Evolutionary conservation across 2,329 filamentous ascomycete genomes (phyloP).

Genomic region (Calonectria montana): DNA sequence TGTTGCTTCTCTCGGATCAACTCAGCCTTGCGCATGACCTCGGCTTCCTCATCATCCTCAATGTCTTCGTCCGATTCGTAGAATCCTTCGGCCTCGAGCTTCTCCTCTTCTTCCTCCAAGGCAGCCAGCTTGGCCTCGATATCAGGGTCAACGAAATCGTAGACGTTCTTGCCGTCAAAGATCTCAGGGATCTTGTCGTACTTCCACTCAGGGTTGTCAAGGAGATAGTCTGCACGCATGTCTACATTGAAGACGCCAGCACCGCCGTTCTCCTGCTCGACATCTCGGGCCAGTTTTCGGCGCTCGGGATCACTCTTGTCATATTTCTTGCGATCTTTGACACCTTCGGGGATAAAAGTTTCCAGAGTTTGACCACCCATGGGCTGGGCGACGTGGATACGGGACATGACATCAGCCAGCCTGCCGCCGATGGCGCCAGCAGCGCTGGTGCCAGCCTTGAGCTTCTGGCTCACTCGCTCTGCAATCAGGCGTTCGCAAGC

Average conservation of each 20-base stretch:
- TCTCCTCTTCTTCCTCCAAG: slow-evolving; percentile 95
- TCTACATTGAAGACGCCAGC: slow-evolving; percentile 97
- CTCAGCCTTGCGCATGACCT: slow-evolving; percentile 91
- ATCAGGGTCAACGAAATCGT: slow-evolving; percentile 96
- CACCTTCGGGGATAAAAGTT: slow-evolving; percentile 87
- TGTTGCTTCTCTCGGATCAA: slow-evolving; percentile 95
- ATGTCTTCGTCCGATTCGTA: slow-evolving; percentile 88
- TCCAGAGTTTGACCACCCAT: slow-evolving; percentile 83
- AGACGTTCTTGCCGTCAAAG: slow-evolving; percentile 95
- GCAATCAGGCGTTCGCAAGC: slow-evolving; percentile 94
- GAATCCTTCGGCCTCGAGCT: slow-evolving; percentile 89
- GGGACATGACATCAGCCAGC: slow-evolving; percentile 88
- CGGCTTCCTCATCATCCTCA: slow-evolving; percentile 89
- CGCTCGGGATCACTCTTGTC: slow-evolving; percentile 90
- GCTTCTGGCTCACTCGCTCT: slow-evolving; percentile 92
- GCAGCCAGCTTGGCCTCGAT: slow-evolving; percentile 93
- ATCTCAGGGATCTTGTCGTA: slow-evolving; percentile 96
- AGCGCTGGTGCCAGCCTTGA: slow-evolving; percentile 87
- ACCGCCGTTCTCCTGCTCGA: slow-evolving; percentile 92
- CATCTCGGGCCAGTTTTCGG: slow-evolving; percentile 82
- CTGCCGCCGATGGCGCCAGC: slow-evolving; percentile 82
- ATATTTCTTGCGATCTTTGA: slow-evolving; percentile 86
- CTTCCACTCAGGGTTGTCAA: slow-evolving; percentile 93
- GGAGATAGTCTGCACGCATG: slow-evolving; percentile 86
- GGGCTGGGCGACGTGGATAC: slow-evolving; percentile 97